Evolutionary conservation across 352 stramenopile species (phyloP), one percentile per base, ranked within the genome.

Genomic region (Thraustochytrium striatum): DNA sequence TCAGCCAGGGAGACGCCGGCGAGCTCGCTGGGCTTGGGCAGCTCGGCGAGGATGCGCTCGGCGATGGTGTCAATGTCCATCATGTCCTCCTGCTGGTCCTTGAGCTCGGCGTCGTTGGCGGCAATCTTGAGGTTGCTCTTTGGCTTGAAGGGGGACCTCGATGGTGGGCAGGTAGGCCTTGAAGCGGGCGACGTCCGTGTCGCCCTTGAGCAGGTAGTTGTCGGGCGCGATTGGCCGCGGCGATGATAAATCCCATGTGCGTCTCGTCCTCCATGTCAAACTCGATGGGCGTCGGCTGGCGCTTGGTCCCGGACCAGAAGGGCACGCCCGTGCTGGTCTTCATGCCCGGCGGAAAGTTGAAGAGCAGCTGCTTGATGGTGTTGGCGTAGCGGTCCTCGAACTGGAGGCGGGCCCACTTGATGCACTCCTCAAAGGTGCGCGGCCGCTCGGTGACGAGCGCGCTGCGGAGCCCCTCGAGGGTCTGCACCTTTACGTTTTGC

Each of bases 301-400:
- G 91, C 88, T 98, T 99, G 3, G 93, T 89, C 33, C 95, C 95
- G 43, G 93, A 97, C 97, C 97, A 99, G 83, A 99, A 99, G 16
- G 94, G 92, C 59, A 91, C 92, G n/a, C 97, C 96, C 28, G 91
- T 93, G 1, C 89, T 94, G 21, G 96, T 99, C 19, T 99, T 83
- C 81, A 93, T 83, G 61, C 92, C 85, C 41, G 72, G 55, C 16
- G 97, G 97, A 82, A 99, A 99, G 85, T 99, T 99, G 88, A 98
- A 89, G 30, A 99, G 84, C 57, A 99, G 88, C 82, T 97, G 91
- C 79, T 94, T 94, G 80, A 99, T 98, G 81, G 97, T 92, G 85
- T 98, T 99, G 85, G 92, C 91, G 86, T 99, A 99, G 3, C 98
- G 85, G 25, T 96, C 89, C 83, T 99, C 94, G 85, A 99, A 99